Percentiles rank a stretch among this genome's conserved stretches.
Conservation (phyloP, 208 protist genomes). For the Acanthamoeba sp. region DNA sequence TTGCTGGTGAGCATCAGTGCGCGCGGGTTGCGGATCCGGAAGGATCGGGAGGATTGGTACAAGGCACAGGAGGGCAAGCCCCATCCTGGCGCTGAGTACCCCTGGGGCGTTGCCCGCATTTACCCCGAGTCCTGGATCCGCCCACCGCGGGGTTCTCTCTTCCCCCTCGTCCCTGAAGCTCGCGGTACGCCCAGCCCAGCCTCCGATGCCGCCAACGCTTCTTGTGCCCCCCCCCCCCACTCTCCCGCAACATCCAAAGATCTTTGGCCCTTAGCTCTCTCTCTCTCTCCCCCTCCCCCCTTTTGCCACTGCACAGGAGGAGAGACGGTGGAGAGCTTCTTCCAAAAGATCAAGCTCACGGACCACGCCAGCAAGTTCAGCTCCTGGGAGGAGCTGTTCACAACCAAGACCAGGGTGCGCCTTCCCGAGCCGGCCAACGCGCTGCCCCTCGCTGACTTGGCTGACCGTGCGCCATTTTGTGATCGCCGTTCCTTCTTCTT, state of each 20-base stretch:
- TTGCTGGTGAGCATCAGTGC: neutral
- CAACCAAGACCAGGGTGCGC: constrained; percentile 29
- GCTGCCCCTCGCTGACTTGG: neutral
- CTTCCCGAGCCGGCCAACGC: neutral
- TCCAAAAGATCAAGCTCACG: constrained; percentile 47
- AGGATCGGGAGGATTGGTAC: constrained; percentile 15
- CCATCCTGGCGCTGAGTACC: constrained; percentile 39
- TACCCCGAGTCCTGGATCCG: constrained; percentile 47
- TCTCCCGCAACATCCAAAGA: neutral
- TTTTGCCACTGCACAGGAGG: neutral
- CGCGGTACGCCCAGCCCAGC: neutral
- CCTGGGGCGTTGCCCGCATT: constrained; percentile 42
- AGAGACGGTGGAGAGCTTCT: constrained; percentile 70
- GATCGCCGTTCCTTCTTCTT: neutral
- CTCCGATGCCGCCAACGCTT: neutral
- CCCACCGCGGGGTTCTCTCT: constrained; percentile 12
- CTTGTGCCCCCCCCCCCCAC: neutral
- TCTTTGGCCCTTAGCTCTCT: no score
- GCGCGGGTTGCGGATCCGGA: neutral
- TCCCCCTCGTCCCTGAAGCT: constrained; percentile 31
- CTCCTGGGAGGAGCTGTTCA: constrained; percentile 71
- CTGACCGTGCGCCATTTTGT: neutral
- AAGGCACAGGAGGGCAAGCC: neutral
- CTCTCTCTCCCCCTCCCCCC: neutral
- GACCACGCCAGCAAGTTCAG: constrained; percentile 58